A percentile compares a stretch with the other conserved stretches of the same genome.
Conservation (phyloP, 257 asterid species). For the Craterostigma plantagineum region DNA sequence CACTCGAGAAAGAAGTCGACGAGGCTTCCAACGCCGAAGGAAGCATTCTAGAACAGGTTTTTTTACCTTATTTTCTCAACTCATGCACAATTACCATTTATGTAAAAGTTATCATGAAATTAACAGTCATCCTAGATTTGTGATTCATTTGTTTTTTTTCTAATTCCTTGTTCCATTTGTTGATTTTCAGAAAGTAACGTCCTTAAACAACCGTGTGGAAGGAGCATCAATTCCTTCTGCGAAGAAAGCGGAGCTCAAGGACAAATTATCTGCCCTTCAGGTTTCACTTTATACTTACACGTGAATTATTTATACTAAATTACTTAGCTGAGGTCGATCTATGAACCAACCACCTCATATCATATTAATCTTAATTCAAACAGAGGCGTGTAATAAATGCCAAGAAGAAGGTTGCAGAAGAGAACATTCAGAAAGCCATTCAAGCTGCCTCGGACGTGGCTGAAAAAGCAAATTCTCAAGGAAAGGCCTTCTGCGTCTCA, state of each 20-base stretch:
- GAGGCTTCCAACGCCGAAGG: constrained; percentile 64
- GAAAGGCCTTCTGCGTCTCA: constrained; percentile 62
- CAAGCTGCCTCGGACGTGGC: constrained; percentile 47
- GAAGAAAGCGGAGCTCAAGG: constrained; percentile 74
- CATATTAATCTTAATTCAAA: no score
- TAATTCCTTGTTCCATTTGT: constrained; percentile 3
- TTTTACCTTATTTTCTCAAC: not conserved
- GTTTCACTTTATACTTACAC: constrained; percentile 16
- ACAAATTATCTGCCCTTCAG: constrained; percentile 63
- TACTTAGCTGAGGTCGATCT: no score
- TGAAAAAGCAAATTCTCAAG: constrained; percentile 53
- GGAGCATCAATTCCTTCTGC: constrained; percentile 73
- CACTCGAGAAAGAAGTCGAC: constrained; percentile 57
- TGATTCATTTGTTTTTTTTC: no score
- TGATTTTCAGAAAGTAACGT: constrained; percentile 63
- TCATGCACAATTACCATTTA: not conserved
- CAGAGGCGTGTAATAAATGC: constrained; percentile 73
- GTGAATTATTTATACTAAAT: no score
- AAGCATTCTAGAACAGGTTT: constrained; percentile 83
- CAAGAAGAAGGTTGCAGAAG: constrained; percentile 77
- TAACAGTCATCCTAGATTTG: no score
- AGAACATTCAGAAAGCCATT: constrained; percentile 62
- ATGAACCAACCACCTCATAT: constrained; percentile 3
- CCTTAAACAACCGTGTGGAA: constrained; percentile 68
- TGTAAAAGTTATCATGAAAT: no score